Percentiles rank a stretch among this genome's conserved stretches.
These are phyloP conservation scores for Fusarium irregulare DNA, from an alignment of 2,329 filamentous ascomycete species.

Conservation along the genomic window DNA sequence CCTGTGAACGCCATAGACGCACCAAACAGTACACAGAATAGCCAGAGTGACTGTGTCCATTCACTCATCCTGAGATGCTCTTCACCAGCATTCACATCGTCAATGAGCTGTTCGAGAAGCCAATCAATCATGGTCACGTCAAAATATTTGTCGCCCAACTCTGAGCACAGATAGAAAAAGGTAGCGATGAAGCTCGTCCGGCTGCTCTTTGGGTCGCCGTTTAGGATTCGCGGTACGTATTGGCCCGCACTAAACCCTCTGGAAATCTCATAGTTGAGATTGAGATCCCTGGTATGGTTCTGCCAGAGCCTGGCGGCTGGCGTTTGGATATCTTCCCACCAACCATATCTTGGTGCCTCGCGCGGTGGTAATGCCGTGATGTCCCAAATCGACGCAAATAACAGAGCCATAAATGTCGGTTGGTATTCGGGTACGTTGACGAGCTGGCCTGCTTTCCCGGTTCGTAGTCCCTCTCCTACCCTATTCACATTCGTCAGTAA, in stretches of 20 bases:
- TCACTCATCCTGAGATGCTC: constrained; percentile 54
- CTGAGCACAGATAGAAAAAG: constrained; percentile 60
- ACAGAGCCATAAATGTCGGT: constrained; percentile 58
- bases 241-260: constrained; percentile 49
- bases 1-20: constrained; percentile 56
- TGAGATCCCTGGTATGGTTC: constrained; percentile 51
- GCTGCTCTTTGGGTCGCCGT: constrained; percentile 53
- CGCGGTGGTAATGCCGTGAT: constrained; percentile 50
- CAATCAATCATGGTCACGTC: constrained; percentile 58
- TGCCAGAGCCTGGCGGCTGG: constrained; percentile 53
- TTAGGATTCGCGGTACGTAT: constrained; percentile 51
- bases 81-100: constrained; percentile 57
- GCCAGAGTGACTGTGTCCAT: constrained; percentile 58
- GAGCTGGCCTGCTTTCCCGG: constrained; percentile 53
- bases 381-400: constrained; percentile 58
- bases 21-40: constrained; percentile 60
- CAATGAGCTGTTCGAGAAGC: constrained; percentile 59
- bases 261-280: constrained; percentile 54
- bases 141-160: constrained; percentile 55
- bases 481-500: constrained; percentile 44
- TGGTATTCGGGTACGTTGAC: constrained; percentile 57
- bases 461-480: constrained; percentile 56
- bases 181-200: constrained; percentile 60
- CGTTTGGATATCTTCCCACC: constrained; percentile 53
- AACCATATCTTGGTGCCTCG: constrained; percentile 52